These are phyloP conservation scores for Spergularia marina DNA, from an alignment of 148 eudicot species.

Conservation along the genomic window DNA sequence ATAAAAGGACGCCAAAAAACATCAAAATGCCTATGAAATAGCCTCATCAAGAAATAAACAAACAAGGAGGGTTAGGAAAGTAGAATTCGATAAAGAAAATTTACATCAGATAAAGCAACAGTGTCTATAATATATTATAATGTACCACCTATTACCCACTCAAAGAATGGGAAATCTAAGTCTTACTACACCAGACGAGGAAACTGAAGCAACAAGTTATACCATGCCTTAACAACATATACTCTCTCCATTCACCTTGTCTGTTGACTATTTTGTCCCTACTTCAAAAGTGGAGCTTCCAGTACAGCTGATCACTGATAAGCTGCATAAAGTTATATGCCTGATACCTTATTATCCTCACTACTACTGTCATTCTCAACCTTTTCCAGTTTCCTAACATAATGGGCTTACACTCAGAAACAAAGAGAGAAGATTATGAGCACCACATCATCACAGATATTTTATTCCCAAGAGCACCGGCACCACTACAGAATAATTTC, in stretches of 20 bases:
- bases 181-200: neutral
- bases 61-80: too few species aligned
- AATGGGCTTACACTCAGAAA: neutral
- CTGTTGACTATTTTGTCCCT: neutral
- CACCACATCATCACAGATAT: neutral
- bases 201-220: conserved; percentile 6
- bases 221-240: neutral
- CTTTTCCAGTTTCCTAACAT: neutral
- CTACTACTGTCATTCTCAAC: neutral
- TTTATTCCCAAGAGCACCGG: neutral
- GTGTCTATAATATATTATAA: neutral
- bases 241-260: neutral
- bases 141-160: neutral
- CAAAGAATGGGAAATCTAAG: neutral
- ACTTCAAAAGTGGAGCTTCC: neutral
- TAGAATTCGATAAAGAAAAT: too few species aligned
- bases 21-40: too few species aligned
- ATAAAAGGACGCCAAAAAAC: too few species aligned
- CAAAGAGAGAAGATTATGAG: neutral
- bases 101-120: too few species aligned
- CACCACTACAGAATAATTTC: neutral
- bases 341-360: neutral
- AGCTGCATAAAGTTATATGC: neutral
- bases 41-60: too few species aligned
- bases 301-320: neutral